Percentiles rank a stretch among this genome's conserved stretches.
Conservation (phyloP, 208 protist species). For the Wallacemonas rigidus region DNA sequence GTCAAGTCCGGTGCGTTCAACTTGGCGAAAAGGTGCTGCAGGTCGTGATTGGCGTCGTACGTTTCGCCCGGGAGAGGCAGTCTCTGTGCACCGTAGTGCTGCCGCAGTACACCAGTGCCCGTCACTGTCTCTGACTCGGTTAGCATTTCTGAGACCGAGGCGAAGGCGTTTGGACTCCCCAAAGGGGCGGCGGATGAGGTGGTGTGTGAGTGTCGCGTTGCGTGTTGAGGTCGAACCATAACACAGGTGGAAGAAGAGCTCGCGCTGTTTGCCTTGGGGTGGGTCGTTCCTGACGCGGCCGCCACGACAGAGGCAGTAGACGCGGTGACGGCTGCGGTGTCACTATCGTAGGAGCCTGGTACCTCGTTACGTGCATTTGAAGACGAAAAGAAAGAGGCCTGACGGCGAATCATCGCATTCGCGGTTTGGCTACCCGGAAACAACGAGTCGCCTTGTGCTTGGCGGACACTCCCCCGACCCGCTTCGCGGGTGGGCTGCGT, state of each 20-base stretch:
- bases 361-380: not conserved
- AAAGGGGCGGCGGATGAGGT: no score
- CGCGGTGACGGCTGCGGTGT: no score
- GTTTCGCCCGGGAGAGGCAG: constrained; percentile 7
- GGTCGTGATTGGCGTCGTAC: constrained; percentile 43
- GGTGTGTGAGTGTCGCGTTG: no score
- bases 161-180: not conserved
- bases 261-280: no score
- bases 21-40: constrained; percentile 38
- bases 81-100: not conserved
- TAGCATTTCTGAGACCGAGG: constrained; percentile 6
- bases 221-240: no score
- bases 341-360: not conserved
- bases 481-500: not conserved
- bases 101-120: constrained; percentile 1
- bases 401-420: constrained; percentile 13
- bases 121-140: not conserved
- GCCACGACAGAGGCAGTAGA: no score
- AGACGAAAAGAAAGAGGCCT: constrained; percentile 8
- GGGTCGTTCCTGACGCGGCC: no score
- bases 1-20: constrained; percentile 38
- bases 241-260: no score
- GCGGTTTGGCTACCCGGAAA: not conserved
- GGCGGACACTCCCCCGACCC: not conserved
- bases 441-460: not conserved